These are phyloP conservation scores for Penicillium robsamsonii DNA, from an alignment of 495 filamentous ascomycete genomes.

Conservation along the genomic window DNA sequence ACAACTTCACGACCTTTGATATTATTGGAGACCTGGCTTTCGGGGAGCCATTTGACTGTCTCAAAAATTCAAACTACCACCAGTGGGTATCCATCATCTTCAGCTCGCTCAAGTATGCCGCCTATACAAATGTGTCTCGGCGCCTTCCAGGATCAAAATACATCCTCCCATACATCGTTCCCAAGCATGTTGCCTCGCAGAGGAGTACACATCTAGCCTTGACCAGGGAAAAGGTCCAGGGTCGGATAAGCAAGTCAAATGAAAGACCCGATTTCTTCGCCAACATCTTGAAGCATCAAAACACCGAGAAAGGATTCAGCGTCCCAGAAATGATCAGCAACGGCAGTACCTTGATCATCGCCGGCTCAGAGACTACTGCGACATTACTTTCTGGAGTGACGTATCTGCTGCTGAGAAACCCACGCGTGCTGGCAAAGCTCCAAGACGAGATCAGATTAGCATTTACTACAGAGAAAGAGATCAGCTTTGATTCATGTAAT, in stretches of 20 bases:
- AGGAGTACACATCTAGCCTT: constrained; percentile 23
- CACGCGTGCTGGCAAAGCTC: constrained; percentile 41
- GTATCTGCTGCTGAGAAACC: constrained; percentile 51
- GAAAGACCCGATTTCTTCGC: constrained; percentile 23
- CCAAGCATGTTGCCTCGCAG: constrained; percentile 21
- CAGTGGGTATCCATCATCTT: constrained; percentile 56
- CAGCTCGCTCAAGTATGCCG: constrained; percentile 24
- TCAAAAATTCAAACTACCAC: constrained; percentile 50
- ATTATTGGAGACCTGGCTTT: constrained; percentile 61
- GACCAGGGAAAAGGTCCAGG: constrained; percentile 18
- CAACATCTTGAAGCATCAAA: constrained; percentile 22
- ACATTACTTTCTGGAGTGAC: constrained; percentile 53
- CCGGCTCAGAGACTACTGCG: constrained; percentile 61
- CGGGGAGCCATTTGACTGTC: constrained; percentile 56
- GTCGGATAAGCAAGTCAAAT: constrained; percentile 17
- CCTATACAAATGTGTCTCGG: constrained; percentile 23
- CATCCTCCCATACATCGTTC: constrained; percentile 20
- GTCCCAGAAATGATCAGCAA: constrained; percentile 43
- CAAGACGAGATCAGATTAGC: constrained; percentile 46
- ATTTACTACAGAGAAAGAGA: constrained; percentile 52
- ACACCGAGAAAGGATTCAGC: constrained; percentile 35
- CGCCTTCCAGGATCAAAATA: constrained; percentile 18
- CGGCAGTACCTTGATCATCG: constrained; percentile 42
- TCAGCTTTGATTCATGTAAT: constrained; percentile 44
- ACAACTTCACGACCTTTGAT: constrained; percentile 61